Evolutionary conservation across 2,329 filamentous ascomycete genomes (phyloP).

Genomic region (Endoconidiophora polonica): DNA sequence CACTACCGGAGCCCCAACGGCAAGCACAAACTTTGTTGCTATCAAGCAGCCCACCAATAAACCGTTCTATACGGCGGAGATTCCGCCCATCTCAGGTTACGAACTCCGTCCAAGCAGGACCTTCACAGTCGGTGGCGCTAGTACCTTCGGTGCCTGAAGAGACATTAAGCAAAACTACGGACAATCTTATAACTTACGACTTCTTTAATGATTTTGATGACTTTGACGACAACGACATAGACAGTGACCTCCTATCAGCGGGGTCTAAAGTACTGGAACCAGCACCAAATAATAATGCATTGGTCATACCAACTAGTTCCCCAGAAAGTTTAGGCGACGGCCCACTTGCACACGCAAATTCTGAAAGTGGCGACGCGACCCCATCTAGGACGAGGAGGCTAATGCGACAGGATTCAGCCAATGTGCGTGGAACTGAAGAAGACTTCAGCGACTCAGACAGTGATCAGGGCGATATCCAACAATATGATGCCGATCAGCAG

Average conservation of each 20-base stretch:
- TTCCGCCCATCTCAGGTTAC: conserved; percentile 4
- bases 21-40: background rate
- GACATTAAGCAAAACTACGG: background rate
- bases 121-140: background rate
- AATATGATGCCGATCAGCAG: conserved; percentile 16
- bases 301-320: conserved; percentile 3
- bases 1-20: background rate
- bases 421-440: conserved; percentile 18
- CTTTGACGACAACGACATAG: background rate
- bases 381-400: background rate
- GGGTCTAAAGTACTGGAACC: background rate
- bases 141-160: background rate
- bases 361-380: background rate
- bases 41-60: conserved; percentile 11
- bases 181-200: conserved; percentile 1
- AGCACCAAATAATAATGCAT: background rate
- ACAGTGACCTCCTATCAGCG: background rate
- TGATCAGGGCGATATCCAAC: background rate
- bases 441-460: background rate
- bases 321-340: background rate
- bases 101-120: background rate
- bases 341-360: background rate
- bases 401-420: conserved; percentile 13
- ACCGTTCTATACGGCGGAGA: background rate
- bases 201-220: conserved; percentile 15